Base-by-base conservation (phyloP, 139 green algal species). In the Haematococcus sp. region DNA sequence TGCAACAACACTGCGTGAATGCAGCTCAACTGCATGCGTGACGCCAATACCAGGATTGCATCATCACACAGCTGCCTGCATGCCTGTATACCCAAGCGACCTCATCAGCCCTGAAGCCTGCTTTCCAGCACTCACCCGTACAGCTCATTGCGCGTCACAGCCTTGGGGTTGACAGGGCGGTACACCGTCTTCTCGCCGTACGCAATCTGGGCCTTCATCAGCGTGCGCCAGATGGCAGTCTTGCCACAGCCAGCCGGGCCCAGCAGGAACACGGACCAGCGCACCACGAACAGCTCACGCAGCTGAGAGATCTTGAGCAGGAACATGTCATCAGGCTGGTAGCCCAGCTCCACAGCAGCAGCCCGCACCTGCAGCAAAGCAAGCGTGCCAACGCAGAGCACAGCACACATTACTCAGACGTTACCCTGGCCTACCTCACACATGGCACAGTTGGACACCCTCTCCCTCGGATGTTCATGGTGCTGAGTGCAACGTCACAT, bases 181-280 rank as follows among this genome's bases (percentile, higher is more conserved):
- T 86, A 88, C 22, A 94, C 79, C 4, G 78, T 80, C 68, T 84
- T 79, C 72, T 80, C 73, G 32, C 66, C 66, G 2, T 59, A 27
- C 0, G 66, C 60, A 46, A 91, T 85, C 86, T 95, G 93, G 17
- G 93, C 92, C 35, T 82, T 83, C 86, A 90, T 86, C 16, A 98
- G 91, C 9, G 91, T 97, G 51, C 85, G 80, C 92, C 93, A 98
- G 73, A 97, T 91, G 23, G 91, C 92, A 0, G 87, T 93, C 89
- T 98, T 98, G 66, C 94, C 94, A 63, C 88, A 96, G 52, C 93
- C 94, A 30, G 93, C 87, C 25, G 92, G 87, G 27, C 93, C 93
- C 58, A 98, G 85, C 66, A 98, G 77, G 81, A 98, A 98, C 2
- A 98, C 93, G 20, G 85, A 93, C 93, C 93, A 98, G 75, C 93